A percentile compares a stretch with the other conserved stretches of the same genome.
phyloP scores from a whole-genome alignment of 202 grass and related monocot genomes.

The Carex sylvatica region DNA sequence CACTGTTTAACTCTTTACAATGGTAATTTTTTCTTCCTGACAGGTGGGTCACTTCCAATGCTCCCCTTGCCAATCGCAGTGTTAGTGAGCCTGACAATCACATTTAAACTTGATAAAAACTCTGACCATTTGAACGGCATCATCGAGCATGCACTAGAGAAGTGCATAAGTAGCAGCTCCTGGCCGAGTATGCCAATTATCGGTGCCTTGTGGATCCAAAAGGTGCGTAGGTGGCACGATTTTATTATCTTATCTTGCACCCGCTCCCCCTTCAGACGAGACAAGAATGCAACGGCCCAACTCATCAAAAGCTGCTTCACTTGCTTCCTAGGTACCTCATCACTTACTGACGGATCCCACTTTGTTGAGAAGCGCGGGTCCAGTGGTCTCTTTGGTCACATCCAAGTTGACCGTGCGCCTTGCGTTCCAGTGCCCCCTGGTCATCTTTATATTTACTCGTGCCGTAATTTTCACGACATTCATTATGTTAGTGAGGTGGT shows the following conservation, averaged over 20 bases:
- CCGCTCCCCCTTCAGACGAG: constrained; percentile 39
- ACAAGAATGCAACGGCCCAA: constrained; percentile 60
- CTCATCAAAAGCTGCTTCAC: constrained; percentile 84
- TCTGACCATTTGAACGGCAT: constrained; percentile 46
- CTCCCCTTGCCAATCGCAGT: constrained; percentile 80
- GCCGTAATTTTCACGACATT: constrained; percentile 49
- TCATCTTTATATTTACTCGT: constrained; percentile 54
- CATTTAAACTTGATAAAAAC: constrained; percentile 62
- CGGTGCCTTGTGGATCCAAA: constrained; percentile 70
- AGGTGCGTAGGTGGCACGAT: constrained; percentile 69
- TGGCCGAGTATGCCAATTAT: constrained; percentile 74
- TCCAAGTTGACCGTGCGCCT: constrained; percentile 27
- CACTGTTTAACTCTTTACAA: constrained; percentile 9
- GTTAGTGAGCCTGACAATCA: constrained; percentile 73
- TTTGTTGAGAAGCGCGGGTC: constrained; percentile 39
- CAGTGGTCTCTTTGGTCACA: constrained; percentile 37
- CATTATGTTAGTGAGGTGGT: constrained; percentile 63
- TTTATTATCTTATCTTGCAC: constrained; percentile 64
- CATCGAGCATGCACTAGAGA: constrained; percentile 48
- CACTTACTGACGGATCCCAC: constrained; percentile 25
- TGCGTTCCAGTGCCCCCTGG: constrained; percentile 41
- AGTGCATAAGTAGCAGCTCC: constrained; percentile 59
- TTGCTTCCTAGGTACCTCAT: constrained; percentile 52
- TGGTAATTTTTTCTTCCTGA: constrained; percentile 7
- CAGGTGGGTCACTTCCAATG: constrained; percentile 61